phyloP scores from a whole-genome alignment of 257 asterid species.

The Prunella vulgaris region DNA sequence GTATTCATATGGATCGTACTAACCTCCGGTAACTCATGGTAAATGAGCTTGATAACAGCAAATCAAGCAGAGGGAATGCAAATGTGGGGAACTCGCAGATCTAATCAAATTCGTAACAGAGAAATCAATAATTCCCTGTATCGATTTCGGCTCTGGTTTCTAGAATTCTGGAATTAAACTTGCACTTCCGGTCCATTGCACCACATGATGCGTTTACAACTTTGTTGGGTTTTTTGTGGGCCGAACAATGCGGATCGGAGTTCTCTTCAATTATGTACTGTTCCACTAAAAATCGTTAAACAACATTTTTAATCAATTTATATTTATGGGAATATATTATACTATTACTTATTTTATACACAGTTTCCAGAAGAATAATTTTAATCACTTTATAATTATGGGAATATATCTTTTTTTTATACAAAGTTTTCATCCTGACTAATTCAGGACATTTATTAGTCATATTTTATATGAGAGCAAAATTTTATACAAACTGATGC shows the following conservation, averaged over 20 bases:
- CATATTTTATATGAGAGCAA: too few relatives aligned
- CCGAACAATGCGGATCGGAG: background rate
- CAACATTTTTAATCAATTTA: background rate
- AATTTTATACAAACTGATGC: too few relatives aligned
- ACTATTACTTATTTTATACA: too few relatives aligned
- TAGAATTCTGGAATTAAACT: constrained; percentile 2
- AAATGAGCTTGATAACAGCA: constrained; percentile 4
- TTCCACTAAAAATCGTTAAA: background rate
- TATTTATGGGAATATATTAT: too few relatives aligned
- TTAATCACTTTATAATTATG: too few relatives aligned
- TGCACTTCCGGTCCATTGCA: constrained; percentile 3
- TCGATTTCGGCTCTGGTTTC: constrained; percentile 11
- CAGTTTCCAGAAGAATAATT: too few relatives aligned
- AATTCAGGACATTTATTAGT: too few relatives aligned
- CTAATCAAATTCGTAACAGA: constrained; percentile 8
- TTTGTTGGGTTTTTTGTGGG: background rate
- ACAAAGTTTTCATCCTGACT: too few relatives aligned
- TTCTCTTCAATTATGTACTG: constrained; percentile 9
- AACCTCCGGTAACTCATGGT: constrained; percentile 62
- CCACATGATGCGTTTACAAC: constrained; percentile 8
- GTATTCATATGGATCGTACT: constrained; percentile 1
- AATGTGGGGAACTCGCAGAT: constrained; percentile 23
- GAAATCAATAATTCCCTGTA: constrained; percentile 7
- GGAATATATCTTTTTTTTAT: too few relatives aligned
- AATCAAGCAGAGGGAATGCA: background rate